Evolutionary conservation across 2,329 filamentous ascomycete genomes (phyloP), one percentile per base, ranked within the genome.

Genomic region (Botrytis sinoallii): DNA sequence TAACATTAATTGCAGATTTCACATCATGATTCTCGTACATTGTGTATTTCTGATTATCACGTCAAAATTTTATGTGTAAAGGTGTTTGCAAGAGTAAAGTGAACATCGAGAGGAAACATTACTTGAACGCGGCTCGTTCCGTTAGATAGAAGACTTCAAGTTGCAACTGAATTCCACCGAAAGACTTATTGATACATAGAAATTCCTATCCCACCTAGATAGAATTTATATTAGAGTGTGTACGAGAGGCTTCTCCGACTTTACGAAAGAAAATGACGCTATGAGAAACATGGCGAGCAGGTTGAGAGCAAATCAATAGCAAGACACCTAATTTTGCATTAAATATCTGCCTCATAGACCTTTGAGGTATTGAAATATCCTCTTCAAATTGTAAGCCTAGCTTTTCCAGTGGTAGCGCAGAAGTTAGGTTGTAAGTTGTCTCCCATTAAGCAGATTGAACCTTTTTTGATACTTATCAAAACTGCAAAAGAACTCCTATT

Each of bases 21-120:
- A 5, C 1, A 22, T 25, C 32, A 25, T 1, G 9, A 22, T 22
- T 2, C 3, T 22, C 0, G 18, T 57, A 12, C 7, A 9, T 35
- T 35, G 4, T 20, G 1, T 10, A 14, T 35, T 6, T 3, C 4
- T 60, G 32, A 60, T 25, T 0, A 14, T 12, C 1, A 35, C 14
- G 0, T 14, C 16, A 10, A 40, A 16, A 12, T 61, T 38, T 25
- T 16, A 14, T 16, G 10, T 38, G 59, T 22, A 61, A 61, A 38
- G 1, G 5, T 6, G 12, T 35, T 35, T 10, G 9, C 32, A 22
- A 35, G 4, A 22, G 57, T 20, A 35, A 32, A 60, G 57, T 60
- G 9, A 35, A 60, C 35, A 6, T 60, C 3, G 18, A 35, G 29
- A 12, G 29, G 32, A 4, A 22, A 10, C 4, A 12, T 2, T 22